phyloP scores from a whole-genome alignment of 306 rosid species.

The Heteromeles arbutifolia region DNA sequence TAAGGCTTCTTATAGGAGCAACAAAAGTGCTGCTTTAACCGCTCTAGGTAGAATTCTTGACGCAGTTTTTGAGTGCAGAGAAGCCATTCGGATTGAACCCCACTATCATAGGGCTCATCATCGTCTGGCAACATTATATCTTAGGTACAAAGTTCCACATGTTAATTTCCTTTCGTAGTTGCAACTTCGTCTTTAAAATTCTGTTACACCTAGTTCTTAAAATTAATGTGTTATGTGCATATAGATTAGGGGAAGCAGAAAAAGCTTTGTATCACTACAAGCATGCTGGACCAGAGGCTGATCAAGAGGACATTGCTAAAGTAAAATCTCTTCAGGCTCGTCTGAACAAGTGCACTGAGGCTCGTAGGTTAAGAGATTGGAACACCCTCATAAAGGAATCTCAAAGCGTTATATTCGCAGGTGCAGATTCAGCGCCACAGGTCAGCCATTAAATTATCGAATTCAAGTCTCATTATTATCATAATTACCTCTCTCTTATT shows the following conservation, averaged over 20 bases:
- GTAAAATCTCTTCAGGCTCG: conserved; percentile 50
- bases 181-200: not conserved
- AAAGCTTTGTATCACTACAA: conserved; percentile 72
- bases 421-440: conserved; percentile 83
- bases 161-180: not conserved
- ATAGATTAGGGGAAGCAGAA: conserved; percentile 75
- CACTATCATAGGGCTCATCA: conserved; percentile 83
- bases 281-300: conserved; percentile 79
- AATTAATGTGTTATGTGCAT: not conserved
- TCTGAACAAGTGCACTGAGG: conserved; percentile 64
- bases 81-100: conserved; percentile 79
- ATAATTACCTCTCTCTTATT: not conserved
- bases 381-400: conserved; percentile 56
- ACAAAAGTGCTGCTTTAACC: conserved; percentile 75
- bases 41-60: conserved; percentile 79
- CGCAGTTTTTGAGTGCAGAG: conserved; percentile 85
- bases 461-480: not conserved
- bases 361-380: conserved; percentile 76
- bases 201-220: not conserved
- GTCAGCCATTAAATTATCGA: conserved; percentile 27
- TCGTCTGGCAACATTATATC: conserved; percentile 69
- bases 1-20: conserved; percentile 84
- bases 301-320: conserved; percentile 63
- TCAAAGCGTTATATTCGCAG: conserved; percentile 31
- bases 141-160: conserved; percentile 38